Conservation (phyloP, 495 filamentous ascomycete genomes). For the Hypoxylon fragiforme region DNA sequence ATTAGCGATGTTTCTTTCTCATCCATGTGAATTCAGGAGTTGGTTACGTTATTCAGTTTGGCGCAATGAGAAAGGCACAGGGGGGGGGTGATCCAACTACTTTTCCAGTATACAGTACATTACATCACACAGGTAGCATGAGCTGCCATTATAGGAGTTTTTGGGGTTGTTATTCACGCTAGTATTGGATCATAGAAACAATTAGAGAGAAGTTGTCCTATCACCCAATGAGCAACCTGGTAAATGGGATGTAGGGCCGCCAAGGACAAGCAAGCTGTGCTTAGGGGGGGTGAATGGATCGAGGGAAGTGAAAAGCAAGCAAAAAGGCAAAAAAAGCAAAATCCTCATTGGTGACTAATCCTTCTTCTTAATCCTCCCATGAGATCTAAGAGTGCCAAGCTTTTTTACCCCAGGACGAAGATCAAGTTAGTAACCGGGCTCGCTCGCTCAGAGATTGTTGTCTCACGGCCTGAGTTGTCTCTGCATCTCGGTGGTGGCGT, state of each 20-base stretch:
- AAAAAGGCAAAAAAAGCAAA: too few species aligned
- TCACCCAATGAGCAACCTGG: too few species aligned
- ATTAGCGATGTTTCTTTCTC: constrained; percentile 26
- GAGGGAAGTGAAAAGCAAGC: too few species aligned
- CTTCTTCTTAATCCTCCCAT: too few species aligned
- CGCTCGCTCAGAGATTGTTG: neutral
- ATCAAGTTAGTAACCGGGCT: neutral
- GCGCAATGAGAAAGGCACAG: constrained; percentile 30
- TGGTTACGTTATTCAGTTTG: constrained; percentile 24
- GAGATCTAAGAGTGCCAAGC: too few species aligned
- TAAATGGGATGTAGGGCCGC: constrained; percentile 13
- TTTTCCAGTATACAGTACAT: constrained; percentile 14
- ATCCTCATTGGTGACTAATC: too few species aligned
- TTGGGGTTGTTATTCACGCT: constrained; percentile 16
- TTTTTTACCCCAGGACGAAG: neutral
- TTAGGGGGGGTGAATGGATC: constrained; percentile 8
- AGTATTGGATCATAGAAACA: constrained; percentile 24
- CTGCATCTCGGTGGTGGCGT: neutral
- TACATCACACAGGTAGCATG: constrained; percentile 24
- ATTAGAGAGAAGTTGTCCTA: too few species aligned
- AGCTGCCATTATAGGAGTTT: constrained; percentile 24
- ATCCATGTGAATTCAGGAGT: constrained; percentile 26
- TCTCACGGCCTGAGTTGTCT: neutral
- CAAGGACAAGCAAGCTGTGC: constrained; percentile 14
- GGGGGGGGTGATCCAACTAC: constrained; percentile 11